These are phyloP conservation scores for Rhododendron vialii DNA, from an alignment of 148 eudicot species.

Conservation along the genomic window DNA sequence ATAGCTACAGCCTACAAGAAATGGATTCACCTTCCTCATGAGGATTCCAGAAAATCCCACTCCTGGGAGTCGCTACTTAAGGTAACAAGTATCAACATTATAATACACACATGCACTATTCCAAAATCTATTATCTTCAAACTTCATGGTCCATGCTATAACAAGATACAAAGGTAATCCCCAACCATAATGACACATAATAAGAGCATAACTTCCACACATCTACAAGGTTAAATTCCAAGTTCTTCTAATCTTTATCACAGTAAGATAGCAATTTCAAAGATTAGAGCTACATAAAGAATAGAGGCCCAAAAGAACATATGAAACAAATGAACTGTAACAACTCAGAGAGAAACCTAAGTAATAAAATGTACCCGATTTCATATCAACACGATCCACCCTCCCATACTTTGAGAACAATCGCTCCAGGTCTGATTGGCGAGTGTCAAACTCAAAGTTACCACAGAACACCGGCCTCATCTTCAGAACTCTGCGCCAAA, in stretches of 20 bases:
- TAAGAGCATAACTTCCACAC: background rate
- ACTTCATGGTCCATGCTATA: background rate
- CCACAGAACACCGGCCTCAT: conserved; percentile 83
- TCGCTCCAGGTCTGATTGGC: conserved; percentile 75
- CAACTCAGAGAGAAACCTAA: background rate
- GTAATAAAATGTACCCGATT: conserved; percentile 54
- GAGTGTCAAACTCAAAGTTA: conserved; percentile 76
- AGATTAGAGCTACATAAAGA: background rate
- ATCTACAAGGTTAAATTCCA: too few relatives aligned
- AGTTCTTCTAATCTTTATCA: background rate
- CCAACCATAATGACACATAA: background rate
- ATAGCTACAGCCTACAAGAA: background rate
- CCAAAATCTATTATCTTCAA: background rate
- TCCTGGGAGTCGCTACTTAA: background rate
- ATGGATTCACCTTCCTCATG: background rate
- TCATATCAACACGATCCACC: conserved; percentile 90
- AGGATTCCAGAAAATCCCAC: background rate
- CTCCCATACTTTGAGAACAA: conserved; percentile 75
- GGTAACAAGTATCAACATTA: background rate
- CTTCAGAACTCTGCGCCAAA: conserved; percentile 7
- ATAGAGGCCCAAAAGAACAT: background rate
- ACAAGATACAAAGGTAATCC: background rate
- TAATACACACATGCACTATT: background rate
- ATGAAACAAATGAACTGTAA: background rate
- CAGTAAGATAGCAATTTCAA: background rate